Conservation (phyloP, 805 yeast genomes). For the Hanseniaspora hatyaiensis region DNA sequence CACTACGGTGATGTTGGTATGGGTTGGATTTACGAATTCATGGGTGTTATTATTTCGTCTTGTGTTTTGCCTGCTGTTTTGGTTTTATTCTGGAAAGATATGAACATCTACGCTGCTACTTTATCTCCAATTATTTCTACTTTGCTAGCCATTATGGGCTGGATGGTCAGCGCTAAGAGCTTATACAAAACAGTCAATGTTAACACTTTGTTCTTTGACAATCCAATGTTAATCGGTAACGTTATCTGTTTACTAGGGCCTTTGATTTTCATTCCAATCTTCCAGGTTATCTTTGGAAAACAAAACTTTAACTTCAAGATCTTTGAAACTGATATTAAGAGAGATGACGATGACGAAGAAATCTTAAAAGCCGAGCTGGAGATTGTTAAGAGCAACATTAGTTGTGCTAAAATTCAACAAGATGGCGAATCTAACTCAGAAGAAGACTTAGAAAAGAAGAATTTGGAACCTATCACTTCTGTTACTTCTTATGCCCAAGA, state of each 20-base stretch:
- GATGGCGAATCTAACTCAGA: constrained; percentile 18
- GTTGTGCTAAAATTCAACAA: constrained; percentile 19
- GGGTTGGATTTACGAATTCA: constrained; percentile 77
- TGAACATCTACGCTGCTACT: constrained; percentile 58
- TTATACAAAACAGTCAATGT: constrained; percentile 36
- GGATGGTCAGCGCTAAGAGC: constrained; percentile 38
- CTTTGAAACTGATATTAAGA: constrained; percentile 42
- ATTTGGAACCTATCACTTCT: constrained; percentile 27
- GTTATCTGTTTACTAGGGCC: constrained; percentile 73
- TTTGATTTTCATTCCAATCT: constrained; percentile 48
- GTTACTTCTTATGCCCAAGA: constrained; percentile 28
- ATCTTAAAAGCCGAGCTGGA: constrained; percentile 36
- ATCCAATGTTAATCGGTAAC: constrained; percentile 84
- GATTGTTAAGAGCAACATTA: constrained; percentile 10
- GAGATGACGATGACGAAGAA: constrained; percentile 66
- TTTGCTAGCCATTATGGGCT: constrained; percentile 56
- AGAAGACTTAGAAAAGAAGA: constrained; percentile 20
- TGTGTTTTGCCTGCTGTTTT: constrained; percentile 71
- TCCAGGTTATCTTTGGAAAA: constrained; percentile 53
- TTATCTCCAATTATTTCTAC: constrained; percentile 73
- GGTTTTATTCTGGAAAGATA: constrained; percentile 52
- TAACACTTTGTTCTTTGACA: constrained; percentile 60
- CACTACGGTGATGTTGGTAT: constrained; percentile 70
- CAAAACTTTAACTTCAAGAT: constrained; percentile 65
- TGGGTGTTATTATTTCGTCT: constrained; percentile 82